These are phyloP conservation scores for Nakazawaea holstii DNA, from an alignment of 805 yeast species.

Conservation along the genomic window DNA sequence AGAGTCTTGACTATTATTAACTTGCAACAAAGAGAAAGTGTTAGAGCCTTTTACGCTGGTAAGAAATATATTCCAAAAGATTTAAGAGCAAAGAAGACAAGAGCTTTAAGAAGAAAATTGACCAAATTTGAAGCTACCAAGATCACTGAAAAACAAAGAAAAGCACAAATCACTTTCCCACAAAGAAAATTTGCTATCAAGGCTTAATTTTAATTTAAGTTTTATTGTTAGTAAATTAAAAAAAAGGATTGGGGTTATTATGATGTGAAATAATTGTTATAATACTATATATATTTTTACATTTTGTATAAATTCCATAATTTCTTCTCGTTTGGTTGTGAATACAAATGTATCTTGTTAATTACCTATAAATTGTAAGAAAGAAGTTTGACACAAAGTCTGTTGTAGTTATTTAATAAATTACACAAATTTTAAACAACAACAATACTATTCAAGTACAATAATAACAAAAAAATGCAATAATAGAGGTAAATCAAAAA, in stretches of 20 bases:
- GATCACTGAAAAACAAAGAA: constrained; percentile 84
- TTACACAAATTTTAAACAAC: too few relatives aligned
- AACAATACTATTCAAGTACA: too few relatives aligned
- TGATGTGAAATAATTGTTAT: neutral
- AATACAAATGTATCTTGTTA: too few relatives aligned
- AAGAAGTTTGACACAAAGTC: too few relatives aligned
- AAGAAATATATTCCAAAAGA: constrained; percentile 97
- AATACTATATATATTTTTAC: too few relatives aligned
- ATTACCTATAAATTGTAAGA: too few relatives aligned
- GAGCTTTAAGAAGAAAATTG: constrained; percentile 98
- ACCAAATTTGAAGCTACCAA: constrained; percentile 79
- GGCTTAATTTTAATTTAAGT: constrained; percentile 57
- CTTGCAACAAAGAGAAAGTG: constrained; percentile 93
- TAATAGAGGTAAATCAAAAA: too few relatives aligned
- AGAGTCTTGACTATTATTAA: constrained; percentile 95
- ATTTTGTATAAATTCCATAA: too few relatives aligned
- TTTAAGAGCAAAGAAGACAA: constrained; percentile 98
- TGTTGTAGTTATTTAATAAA: too few relatives aligned
- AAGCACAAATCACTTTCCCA: constrained; percentile 95
- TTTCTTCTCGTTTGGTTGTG: too few relatives aligned
- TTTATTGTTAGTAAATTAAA: neutral
- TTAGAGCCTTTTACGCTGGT: constrained; percentile 91
- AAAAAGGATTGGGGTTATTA: neutral
- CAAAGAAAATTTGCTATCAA: constrained; percentile 97
- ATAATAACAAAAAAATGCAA: too few relatives aligned